Conservation (phyloP, 2,329 filamentous ascomycete species). For the Fusarium algeriense region DNA sequence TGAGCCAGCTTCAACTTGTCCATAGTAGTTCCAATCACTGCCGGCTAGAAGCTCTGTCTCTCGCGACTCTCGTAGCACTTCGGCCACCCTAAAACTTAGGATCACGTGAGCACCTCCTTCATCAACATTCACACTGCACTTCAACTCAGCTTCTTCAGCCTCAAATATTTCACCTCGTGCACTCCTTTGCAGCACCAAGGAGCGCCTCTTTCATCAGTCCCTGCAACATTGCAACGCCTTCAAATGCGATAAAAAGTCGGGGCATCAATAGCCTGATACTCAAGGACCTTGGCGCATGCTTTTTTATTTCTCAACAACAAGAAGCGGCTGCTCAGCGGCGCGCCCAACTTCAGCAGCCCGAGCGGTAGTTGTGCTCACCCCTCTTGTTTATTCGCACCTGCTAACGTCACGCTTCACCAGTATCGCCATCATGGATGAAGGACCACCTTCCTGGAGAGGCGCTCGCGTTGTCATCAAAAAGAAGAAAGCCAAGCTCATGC, state of each 20-base stretch:
- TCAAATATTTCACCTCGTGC: too few species aligned
- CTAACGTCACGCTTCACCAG: not conserved
- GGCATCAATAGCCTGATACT: accelerated
- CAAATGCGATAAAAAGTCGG: accelerated
- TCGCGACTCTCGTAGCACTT: too few species aligned
- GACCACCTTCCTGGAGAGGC: not conserved
- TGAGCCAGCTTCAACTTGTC: too few species aligned
- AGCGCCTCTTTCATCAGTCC: too few species aligned
- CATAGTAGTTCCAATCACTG: not conserved
- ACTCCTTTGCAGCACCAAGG: not conserved
- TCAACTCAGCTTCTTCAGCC: too few species aligned
- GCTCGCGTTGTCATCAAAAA: accelerated
- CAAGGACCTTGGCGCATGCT: accelerated
- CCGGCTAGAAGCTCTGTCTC: not conserved
- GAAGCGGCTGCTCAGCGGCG: accelerated
- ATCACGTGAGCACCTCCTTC: not conserved
- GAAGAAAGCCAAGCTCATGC: not conserved
- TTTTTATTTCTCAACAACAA: accelerated
- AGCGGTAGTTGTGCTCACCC: not conserved
- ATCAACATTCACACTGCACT: too few species aligned
- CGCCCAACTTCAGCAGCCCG: accelerated
- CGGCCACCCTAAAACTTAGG: not conserved
- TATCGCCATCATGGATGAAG: not conserved
- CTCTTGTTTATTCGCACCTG: accelerated
- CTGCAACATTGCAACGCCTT: not conserved